Base-by-base conservation (phyloP, 208 protist species). In the Acanthamoeba polyphaga region DNA sequence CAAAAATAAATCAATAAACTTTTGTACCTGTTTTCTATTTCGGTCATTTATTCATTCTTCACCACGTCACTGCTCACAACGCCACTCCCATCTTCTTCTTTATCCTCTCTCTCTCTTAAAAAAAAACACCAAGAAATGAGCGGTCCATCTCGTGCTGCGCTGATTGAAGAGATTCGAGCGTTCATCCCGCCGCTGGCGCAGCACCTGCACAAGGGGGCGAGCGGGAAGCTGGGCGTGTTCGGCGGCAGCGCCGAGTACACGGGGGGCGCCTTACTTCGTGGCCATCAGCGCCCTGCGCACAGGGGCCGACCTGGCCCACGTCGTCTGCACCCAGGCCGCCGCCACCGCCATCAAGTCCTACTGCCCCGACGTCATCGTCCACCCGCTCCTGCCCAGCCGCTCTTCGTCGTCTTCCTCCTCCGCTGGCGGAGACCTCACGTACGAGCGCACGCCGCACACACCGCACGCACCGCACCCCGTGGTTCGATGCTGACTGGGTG, bases 201-300 rank as follows among this genome's bases (percentile, higher is more conserved):
- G 19, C 38, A 19, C 5, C 29, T 80, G 19, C 95, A 98, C 95
- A 98, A 98, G 94, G 97, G 98, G 7, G 92, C 96, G 62, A 34
- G 85, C 10, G 98, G 97, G 43, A 95, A 95, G n/a, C 70, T 98
- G 17, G 97, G 70, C 6, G 95, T 98, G 0, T 19, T 98, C 10
- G 98, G 98, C 29, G 98, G 98, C 9, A 97, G 95, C 66, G 55
- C 94, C 62, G 98, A 98, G 74, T 98, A 98, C 87, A 98, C 98
- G 22, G 34, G 98, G 98, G 27, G 98, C 98, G n/a, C 98, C 98
- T 22, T 98, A 95, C 87, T 98, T 98, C 94, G 95, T 97, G 9
- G 97, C 96, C 43, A 95, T 97, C 19, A 89, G 95, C 0, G 87
- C 97, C 29, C 92, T 98, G 29, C 95, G 95, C 51, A 27, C 94